A percentile compares a stretch with the other conserved stretches of the same genome.
Evolutionary conservation across 177 flowering plant genomes (phyloP).

Genomic region (Vitis hybrid): DNA sequence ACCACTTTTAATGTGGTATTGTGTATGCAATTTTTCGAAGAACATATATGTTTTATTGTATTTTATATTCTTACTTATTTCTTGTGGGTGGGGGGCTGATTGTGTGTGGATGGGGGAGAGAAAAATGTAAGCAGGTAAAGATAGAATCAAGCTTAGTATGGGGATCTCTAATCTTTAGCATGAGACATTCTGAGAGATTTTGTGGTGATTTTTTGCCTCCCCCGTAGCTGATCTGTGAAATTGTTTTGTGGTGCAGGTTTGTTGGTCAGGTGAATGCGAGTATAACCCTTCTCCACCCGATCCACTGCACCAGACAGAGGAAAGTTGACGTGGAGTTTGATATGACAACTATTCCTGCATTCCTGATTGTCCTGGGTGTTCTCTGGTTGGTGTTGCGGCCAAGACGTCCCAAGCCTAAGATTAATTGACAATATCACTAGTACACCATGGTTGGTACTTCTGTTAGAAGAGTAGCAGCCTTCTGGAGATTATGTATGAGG

Average conservation of each 20-base stretch:
- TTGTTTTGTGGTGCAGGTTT: constrained; percentile 53
- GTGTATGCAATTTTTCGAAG: too few relatives aligned
- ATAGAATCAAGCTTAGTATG: too few relatives aligned
- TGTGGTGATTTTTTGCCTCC: too few relatives aligned
- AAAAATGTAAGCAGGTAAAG: too few relatives aligned
- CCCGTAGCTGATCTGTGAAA: neutral
- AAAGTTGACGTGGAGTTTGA: constrained; percentile 78
- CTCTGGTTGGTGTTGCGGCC: constrained; percentile 81
- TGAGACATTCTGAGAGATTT: too few relatives aligned
- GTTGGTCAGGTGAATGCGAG: constrained; percentile 69
- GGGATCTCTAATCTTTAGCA: too few relatives aligned
- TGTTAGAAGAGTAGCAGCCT: neutral
- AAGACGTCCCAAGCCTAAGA: constrained; percentile 86
- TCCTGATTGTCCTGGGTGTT: constrained; percentile 56
- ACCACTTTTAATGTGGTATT: too few relatives aligned
- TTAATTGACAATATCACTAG: constrained; percentile 53
- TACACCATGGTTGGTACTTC: neutral
- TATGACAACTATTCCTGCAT: constrained; percentile 84
- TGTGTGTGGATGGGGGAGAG: too few relatives aligned
- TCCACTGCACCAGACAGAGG: constrained; percentile 83
- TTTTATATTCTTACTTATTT: too few relatives aligned
- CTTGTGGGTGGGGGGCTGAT: too few relatives aligned
- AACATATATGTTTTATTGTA: too few relatives aligned
- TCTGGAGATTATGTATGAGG: neutral
- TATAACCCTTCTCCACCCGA: constrained; percentile 71